Evolutionary conservation across 176 grass and related monocot species (phyloP), one percentile per base, ranked within the genome.

Genomic region (Cenchrus americanus): DNA sequence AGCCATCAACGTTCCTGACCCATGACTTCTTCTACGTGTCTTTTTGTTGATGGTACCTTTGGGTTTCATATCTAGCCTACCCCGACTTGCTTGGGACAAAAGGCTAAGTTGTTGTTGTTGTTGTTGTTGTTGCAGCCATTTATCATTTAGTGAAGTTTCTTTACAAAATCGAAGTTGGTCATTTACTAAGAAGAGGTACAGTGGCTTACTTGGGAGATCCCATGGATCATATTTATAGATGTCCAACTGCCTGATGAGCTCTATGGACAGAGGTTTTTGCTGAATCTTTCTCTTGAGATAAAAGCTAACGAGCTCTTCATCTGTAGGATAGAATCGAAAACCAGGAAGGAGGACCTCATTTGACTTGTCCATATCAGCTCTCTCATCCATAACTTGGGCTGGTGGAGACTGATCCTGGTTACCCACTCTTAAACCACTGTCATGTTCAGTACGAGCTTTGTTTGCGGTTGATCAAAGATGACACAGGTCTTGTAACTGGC

Each of bases 201-300:
- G 80, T 53, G 42, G 24, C 88, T 94, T 88, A 94, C 92, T 86
- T 84, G 88, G 92, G 69, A 91, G 88, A 86, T 94, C 88, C 92
- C 92, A 94, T 68, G 92, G 88, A 59, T 94, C 92, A 81, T 81
- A 88, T 50, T 91, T 94, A 88, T 94, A 90, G 79, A 94, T 90
- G 75, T 94, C 92, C 49, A 90, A 69, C 77, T 86, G 79, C 70
- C 69, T 83, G 80, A 94, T 94, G 49, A 94, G 86, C 80, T 94
- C 92, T 81, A 88, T 78, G 40, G 88, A 64, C 49, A 91, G 69
- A 70, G 92, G 70, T 77, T 80, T 91, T 64, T 88, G 88, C 65
- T 88, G 88, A 77, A 91, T 71, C 54, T 94, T 91, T 80, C 83
- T 86, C 83, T 86, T 94, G 82, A 94, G 67, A 80, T 94, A 94